Evolutionary conservation across 1,284 basidiomycete genomes (phyloP).

Genomic region (Austroboletus novae-zelandiae): DNA sequence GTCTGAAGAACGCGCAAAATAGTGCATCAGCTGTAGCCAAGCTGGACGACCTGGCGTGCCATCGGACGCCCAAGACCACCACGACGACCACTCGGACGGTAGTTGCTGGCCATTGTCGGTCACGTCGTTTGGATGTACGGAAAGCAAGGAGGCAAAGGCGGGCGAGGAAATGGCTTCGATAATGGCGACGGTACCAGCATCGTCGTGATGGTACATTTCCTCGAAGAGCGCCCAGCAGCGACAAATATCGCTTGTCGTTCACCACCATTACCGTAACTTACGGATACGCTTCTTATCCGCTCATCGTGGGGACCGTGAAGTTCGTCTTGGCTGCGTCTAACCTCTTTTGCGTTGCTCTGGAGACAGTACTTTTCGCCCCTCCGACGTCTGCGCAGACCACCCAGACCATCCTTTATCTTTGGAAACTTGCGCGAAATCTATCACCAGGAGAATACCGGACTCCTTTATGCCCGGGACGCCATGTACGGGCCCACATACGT

Average conservation of each 20-base stretch:
- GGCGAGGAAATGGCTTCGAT: conserved; percentile 19
- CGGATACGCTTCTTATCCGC: too few relatives aligned
- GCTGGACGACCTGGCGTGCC: conserved; percentile 16
- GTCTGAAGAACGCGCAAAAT: conserved; percentile 20
- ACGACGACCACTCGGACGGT: conserved; percentile 24
- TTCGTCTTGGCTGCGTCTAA: conserved; percentile 10
- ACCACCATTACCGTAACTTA: too few relatives aligned
- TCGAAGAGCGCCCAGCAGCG: too few relatives aligned
- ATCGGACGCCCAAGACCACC: conserved; percentile 31
- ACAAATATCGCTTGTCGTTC: background rate
- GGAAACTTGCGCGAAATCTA: conserved; percentile 58
- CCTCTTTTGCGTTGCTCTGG: conserved; percentile 34
- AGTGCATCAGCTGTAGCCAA: conserved; percentile 27
- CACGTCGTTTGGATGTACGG: conserved; percentile 30
- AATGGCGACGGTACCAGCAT: conserved; percentile 14
- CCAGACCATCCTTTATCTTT: conserved; percentile 46
- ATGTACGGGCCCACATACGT: conserved; percentile 50
- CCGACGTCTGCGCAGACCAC: conserved; percentile 34
- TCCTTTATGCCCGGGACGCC: conserved; percentile 47
- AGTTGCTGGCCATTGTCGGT: conserved; percentile 3
- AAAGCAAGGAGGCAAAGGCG: conserved; percentile 19
- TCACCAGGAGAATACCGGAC: conserved; percentile 55
- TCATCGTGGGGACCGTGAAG: too few relatives aligned
- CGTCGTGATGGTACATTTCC: background rate
- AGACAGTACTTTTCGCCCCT: conserved; percentile 39